phyloP scores from a whole-genome alignment of 116 monocot species.

The Trichopus zeylanicus region DNA sequence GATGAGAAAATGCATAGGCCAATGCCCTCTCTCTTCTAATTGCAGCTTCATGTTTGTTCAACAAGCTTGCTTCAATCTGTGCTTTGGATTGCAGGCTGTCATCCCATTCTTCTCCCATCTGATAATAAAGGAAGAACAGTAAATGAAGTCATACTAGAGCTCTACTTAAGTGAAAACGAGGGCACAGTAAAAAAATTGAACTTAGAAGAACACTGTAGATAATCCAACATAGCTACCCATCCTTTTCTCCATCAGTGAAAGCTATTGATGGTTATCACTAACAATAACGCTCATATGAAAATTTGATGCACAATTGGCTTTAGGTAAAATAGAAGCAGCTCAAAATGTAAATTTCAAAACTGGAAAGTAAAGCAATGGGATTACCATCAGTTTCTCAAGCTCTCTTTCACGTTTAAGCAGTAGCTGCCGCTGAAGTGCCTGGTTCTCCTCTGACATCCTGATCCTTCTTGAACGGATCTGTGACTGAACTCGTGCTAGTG shows the following conservation, averaged over 20 bases:
- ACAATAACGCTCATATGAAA: no score
- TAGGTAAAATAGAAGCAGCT: no score
- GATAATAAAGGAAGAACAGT: constrained; percentile 9
- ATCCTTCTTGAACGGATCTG: constrained; percentile 70
- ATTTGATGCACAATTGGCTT: no score
- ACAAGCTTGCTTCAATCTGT: constrained; percentile 56
- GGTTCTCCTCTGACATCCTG: constrained; percentile 85
- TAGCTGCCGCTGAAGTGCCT: constrained; percentile 75
- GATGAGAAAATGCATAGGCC: constrained; percentile 91
- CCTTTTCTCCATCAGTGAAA: no score
- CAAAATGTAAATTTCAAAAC: no score
- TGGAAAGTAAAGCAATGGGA: no score
- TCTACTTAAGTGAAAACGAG: no score
- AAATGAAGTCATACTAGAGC: no score
- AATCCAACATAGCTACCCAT: no score
- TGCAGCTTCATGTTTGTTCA: constrained; percentile 74
- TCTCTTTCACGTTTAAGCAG: constrained; percentile 65
- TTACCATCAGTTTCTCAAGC: constrained; percentile 49
- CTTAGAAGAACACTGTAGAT: no score
- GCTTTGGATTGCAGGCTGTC: constrained; percentile 77
- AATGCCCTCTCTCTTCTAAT: constrained; percentile 81
- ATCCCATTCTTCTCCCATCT: constrained; percentile 87
- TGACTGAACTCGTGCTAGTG: constrained; percentile 64
- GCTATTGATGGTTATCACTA: no score
- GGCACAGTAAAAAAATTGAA: no score